Base-by-base conservation (phyloP, 2,329 filamentous ascomycete genomes). In the Dendryphion nanum region DNA sequence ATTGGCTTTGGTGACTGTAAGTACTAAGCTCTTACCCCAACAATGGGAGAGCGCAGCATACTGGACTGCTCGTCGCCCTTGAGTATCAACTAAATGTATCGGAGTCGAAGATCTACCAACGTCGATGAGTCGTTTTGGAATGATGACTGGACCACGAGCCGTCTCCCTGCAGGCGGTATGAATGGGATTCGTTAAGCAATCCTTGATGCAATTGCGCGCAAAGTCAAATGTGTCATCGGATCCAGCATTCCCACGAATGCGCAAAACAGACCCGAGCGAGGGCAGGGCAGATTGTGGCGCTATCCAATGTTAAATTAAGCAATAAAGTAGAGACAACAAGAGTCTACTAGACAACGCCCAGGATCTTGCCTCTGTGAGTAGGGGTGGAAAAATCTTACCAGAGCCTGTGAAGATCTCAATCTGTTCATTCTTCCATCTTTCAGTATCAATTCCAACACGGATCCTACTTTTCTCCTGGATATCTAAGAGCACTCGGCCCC, bases 181-280 rank as follows among this genome's bases (percentile, higher is more conserved):
- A 24, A 57, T 59, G 7, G 59, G 46, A 24, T 59, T 59, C 1
- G 50, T 57, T 18, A 64, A 41, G 31, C 59, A 63, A 28, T 60
- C 53, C 35, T 59, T 47, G 31, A 64, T 58, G 33, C 58, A 57
- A 14, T 53, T 50, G 15, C 57, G 48, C 6, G 58, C 59, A 38
- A 64, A 62, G 28, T 55, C 45, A 42, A 63, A 61, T 1, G 57
- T 59, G 8, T 59, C 57, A 33, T 61, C 59, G 12, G 59, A 62
- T 8, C 59, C 59, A 17, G 59, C 49, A 30, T 58, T 48, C n/a
- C 41, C 21, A 17, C 57, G 57, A 18, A 63, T 58, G 13, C 51
- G 52, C 38, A 54, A 53, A 13, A 57, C 55, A 12, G 44, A 47
- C 12, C 59, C 58, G 7, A 63, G 48, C 7, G 54, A 58, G 19